Percentiles rank a stretch among this genome's conserved stretches.
phyloP scores from a whole-genome alignment of 2,329 filamentous ascomycete genomes.

The Talaromyces islandicus region DNA sequence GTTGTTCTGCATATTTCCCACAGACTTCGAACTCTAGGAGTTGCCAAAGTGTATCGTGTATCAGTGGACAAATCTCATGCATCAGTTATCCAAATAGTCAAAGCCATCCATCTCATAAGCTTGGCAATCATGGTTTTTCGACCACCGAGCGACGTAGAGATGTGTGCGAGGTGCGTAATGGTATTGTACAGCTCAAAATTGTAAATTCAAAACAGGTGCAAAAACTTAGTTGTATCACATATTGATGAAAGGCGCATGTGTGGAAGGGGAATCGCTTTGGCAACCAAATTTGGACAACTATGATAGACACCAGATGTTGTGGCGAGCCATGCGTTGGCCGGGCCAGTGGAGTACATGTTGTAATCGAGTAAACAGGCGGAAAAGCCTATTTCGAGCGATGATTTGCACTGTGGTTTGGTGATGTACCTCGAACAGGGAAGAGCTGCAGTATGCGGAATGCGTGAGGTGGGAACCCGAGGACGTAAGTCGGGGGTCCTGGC shows the following conservation, averaged over 20 bases:
- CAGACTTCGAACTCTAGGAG: neutral
- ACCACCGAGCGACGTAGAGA: neutral
- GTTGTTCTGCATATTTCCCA: neutral
- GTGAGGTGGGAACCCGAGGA: neutral
- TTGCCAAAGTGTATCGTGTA: neutral
- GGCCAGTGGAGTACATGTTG: neutral
- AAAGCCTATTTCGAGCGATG: neutral
- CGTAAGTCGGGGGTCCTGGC: neutral
- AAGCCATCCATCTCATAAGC: neutral
- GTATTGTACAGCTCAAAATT: neutral
- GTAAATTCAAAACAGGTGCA: neutral
- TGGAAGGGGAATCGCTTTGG: neutral
- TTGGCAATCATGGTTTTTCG: neutral
- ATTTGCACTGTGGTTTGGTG: neutral
- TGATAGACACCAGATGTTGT: neutral
- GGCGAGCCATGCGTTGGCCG: neutral
- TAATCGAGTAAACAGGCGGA: neutral
- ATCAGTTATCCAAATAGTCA: neutral
- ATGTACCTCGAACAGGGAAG: neutral
- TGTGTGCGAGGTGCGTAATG: neutral
- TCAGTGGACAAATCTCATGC: neutral
- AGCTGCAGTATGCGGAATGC: neutral
- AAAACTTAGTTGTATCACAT: neutral
- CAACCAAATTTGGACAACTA: neutral
- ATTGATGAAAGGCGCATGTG: neutral